Base-by-base conservation (phyloP, 2,329 filamentous ascomycete genomes). In the Monosporascus sp. region DNA sequence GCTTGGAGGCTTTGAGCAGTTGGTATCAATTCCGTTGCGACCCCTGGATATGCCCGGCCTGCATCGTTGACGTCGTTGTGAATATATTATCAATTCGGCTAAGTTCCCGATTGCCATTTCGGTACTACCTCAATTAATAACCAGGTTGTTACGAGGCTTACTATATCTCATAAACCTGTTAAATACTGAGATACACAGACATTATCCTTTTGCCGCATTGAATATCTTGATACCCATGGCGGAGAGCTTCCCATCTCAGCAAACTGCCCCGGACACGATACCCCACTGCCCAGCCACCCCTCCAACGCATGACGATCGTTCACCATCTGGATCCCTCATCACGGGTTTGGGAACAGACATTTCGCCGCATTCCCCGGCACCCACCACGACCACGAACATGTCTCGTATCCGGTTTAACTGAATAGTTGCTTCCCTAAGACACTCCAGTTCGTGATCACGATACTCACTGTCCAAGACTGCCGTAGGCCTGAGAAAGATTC, bases 91-190 rank as follows among this genome's bases (percentile, higher is more conserved):
- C 9, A n/a, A 22, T 14, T 46, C 18, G 27, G 5, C 31, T 17
- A 6, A 48, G 50, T 45, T 51, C 27, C 51, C 20, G 51, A 54
- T 50, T 57, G 51, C 55, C 50, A 42, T 27, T 48, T 51, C 39
- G 15, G 18, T 54, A 45, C 39, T 7, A 48, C 46, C 48, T 31
- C 3, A 31, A 31, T 31, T 31, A 5, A 31, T 31, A 34, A 34
- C 31, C 31, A 2, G 9, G 14, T 34, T 14, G 9, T 11, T 14
- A 14, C 31, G 31, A 34, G 31, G 31, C 31, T 14, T 14, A 14
- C 31, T 34, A 14, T 11, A 14, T 14, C 11, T 34, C 31, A 34
- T 34, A 4, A 14, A 14, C 31, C 9, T 14, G 31, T 14, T 34
- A 34, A 34, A 14, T 5, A 14, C 4, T 34, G 9, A 34, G 9